A percentile compares a stretch with the other conserved stretches of the same genome.
phyloP scores from a whole-genome alignment of 2,329 filamentous ascomycete genomes.

The Chrysosphaeria jannelii region DNA sequence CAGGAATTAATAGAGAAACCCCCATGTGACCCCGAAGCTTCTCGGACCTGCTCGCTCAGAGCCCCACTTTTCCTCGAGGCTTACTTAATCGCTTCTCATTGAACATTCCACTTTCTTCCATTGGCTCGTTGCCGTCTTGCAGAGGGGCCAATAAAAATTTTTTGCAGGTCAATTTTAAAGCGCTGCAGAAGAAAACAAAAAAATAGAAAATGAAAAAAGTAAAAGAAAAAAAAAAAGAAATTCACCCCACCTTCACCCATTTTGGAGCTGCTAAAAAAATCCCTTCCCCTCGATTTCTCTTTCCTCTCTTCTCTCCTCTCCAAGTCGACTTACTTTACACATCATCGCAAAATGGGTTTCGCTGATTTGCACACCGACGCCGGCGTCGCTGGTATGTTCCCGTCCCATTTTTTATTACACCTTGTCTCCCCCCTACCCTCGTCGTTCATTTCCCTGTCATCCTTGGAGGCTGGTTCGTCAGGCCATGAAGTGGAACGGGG shows the following conservation, averaged over 20 bases:
- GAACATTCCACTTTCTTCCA: no score
- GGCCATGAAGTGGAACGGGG: slow-evolving; percentile 1
- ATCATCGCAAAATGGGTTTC: slow-evolving; percentile 7
- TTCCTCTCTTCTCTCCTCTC: no score
- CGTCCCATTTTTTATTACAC: slow-evolving; percentile 1
- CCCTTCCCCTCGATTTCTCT: slow-evolving; percentile 1
- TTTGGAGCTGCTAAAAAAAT: slow-evolving; percentile 2
- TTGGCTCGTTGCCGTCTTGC: no score
- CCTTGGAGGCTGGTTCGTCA: slow-evolving; percentile 1
- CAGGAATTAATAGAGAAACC: no score
- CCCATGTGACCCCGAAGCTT: no score
- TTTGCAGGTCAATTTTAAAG: neutral
- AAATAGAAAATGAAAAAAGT: neutral
- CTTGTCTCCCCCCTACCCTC: no score
- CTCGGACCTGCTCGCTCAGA: no score
- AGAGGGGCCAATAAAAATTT: no score
- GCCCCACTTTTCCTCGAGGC: no score
- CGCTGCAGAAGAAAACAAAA: neutral
- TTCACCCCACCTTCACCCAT: no score
- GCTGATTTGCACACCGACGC: slow-evolving; percentile 7
- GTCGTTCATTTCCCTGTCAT: no score
- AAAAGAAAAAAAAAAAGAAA: neutral
- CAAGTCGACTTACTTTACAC: slow-evolving; percentile 1
- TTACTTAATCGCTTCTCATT: no score
- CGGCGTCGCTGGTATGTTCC: slow-evolving; percentile 6